These are phyloP conservation scores for Podila verticillata DNA, from an alignment of 192 early-diverging fungal species.

Conservation along the genomic window DNA sequence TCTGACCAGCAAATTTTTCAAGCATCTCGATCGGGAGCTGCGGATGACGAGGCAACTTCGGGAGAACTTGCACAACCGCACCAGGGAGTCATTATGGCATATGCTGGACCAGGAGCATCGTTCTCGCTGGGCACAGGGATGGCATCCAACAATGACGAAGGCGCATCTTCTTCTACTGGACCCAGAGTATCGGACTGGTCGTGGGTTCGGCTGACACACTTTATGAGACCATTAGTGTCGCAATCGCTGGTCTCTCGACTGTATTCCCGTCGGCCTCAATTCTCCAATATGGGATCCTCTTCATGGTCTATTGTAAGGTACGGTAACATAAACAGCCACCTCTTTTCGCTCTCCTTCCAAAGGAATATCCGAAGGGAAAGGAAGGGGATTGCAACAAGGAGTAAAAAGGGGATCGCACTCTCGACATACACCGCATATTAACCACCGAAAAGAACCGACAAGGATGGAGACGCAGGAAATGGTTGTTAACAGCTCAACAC, in stretches of 20 bases:
- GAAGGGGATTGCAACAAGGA: neutral
- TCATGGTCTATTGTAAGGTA: conserved; percentile 39
- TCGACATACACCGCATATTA: too few relatives aligned
- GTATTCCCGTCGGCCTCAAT: conserved; percentile 23
- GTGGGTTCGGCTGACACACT: conserved; percentile 7
- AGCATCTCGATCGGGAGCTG: neutral
- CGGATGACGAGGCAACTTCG: neutral
- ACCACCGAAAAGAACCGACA: too few relatives aligned
- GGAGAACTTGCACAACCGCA: conserved; percentile 4
- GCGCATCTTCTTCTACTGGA: neutral
- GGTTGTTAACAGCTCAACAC: too few relatives aligned
- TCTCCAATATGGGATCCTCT: conserved; percentile 11
- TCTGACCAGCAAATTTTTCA: conserved; percentile 3
- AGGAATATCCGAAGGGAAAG: neutral
- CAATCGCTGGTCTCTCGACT: conserved; percentile 31
- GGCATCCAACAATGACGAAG: neutral
- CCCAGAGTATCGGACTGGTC: neutral
- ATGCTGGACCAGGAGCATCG: conserved; percentile 8
- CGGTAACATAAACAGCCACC: neutral
- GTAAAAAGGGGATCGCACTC: neutral
- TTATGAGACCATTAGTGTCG: conserved; percentile 10
- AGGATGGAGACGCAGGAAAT: too few relatives aligned
- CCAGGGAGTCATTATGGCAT: conserved; percentile 37
- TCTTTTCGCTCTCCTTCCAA: too few relatives aligned
- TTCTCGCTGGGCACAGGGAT: neutral